Evolutionary conservation across 495 filamentous ascomycete species (phyloP).

Genomic region (Jackrogersella multiformis): DNA sequence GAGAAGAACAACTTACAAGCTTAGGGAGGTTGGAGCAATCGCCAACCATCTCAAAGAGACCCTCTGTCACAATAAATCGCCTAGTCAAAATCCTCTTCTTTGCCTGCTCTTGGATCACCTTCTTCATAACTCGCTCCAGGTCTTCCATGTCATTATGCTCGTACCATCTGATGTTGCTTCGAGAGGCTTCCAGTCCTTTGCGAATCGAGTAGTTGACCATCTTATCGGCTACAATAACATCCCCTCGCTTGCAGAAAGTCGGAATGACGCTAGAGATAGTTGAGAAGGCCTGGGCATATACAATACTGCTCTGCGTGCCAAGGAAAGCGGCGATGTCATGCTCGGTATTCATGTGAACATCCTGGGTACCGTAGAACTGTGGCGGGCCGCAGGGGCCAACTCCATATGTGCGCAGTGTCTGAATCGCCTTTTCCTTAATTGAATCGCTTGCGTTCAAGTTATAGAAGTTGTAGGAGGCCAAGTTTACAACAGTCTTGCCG

Average conservation of each 20-base stretch:
- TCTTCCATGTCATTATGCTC: conserved; percentile 97
- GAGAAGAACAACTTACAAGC: conserved; percentile 65
- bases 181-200: conserved; percentile 90
- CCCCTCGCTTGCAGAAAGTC: conserved; percentile 94
- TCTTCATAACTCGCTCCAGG: conserved; percentile 83
- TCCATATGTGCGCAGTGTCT: conserved; percentile 91
- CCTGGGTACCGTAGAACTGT: conserved; percentile 97
- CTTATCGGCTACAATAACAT: conserved; percentile 97
- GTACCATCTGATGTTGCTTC: conserved; percentile 91
- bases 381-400: conserved; percentile 96
- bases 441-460: conserved; percentile 92
- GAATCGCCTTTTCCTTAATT: conserved; percentile 92
- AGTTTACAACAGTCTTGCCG: conserved; percentile 88
- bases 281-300: conserved; percentile 94
- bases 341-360: conserved; percentile 97
- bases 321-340: conserved; percentile 90
- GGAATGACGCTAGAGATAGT: conserved; percentile 95
- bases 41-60: conserved; percentile 88
- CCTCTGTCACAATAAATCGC: conserved; percentile 96
- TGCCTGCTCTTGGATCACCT: conserved; percentile 85
- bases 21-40: conserved; percentile 86
- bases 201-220: conserved; percentile 94
- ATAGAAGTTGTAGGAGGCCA: conserved; percentile 95
- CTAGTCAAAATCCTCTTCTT: conserved; percentile 85
- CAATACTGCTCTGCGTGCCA: conserved; percentile 85